Evolutionary conservation across 768 basidiomycete species (phyloP).

Genomic region (Lactifluus volemus): DNA sequence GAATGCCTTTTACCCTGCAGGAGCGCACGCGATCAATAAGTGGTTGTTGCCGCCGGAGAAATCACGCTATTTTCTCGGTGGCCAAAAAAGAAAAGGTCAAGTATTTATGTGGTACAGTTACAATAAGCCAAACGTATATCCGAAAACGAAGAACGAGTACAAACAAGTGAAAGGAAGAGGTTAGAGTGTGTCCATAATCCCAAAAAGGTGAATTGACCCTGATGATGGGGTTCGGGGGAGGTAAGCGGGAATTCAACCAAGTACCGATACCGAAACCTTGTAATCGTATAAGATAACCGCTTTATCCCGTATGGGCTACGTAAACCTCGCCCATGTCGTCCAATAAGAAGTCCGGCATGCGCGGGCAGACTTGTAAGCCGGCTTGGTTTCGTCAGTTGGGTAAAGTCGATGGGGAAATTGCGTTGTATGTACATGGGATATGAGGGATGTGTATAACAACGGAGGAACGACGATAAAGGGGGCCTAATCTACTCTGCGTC

Average conservation of each 20-base stretch:
- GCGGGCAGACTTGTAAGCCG: slow-evolving; percentile 6
- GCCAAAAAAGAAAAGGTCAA: too few species aligned
- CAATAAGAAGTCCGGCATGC: neutral
- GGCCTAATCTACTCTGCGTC: too few species aligned
- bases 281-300: neutral
- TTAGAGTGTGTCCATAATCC: neutral
- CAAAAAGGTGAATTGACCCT: neutral
- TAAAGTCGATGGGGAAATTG: neutral
- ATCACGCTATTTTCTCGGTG: neutral
- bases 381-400: neutral
- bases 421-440: neutral
- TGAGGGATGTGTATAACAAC: neutral
- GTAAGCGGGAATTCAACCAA: neutral
- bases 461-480: neutral
- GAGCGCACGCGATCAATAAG: neutral
- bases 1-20: too few species aligned
- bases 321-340: neutral
- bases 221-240: too few species aligned
- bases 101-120: too few species aligned
- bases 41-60: neutral
- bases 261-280: neutral
- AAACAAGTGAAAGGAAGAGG: neutral
- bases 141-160: neutral
- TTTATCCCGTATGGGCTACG: neutral
- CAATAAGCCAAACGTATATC: neutral